These are phyloP conservation scores for Tubosaeta sp. DNA, from an alignment of 768 basidiomycete genomes.

Conservation along the genomic window DNA sequence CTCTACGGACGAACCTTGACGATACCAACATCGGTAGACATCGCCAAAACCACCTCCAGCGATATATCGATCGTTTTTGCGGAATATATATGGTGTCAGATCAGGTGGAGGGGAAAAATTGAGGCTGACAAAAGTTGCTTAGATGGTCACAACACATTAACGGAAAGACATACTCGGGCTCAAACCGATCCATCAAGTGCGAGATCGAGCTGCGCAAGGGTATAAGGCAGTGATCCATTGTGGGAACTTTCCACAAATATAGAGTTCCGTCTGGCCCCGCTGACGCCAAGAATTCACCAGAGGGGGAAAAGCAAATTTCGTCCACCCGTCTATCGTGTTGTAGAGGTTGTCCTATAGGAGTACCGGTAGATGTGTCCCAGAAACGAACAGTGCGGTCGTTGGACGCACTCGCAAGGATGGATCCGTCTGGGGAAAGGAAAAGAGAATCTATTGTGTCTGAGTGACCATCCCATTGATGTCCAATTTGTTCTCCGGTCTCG, in stretches of 20 bases:
- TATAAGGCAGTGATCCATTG: background rate
- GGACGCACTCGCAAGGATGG: constrained; percentile 1
- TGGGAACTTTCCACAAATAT: background rate
- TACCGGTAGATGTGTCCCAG: background rate
- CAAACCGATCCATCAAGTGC: too few relatives aligned
- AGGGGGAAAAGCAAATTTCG: constrained; percentile 5
- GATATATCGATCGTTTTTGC: background rate
- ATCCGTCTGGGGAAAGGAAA: background rate
- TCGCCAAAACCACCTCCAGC: background rate
- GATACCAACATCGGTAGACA: constrained; percentile 9
- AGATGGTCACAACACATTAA: too few relatives aligned
- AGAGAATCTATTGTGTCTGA: background rate
- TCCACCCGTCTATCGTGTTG: background rate
- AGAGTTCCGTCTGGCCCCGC: background rate
- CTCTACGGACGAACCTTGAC: background rate
- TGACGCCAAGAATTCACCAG: constrained; percentile 1
- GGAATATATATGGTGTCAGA: constrained; percentile 5
- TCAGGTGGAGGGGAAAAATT: background rate
- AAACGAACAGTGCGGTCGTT: constrained; percentile 1
- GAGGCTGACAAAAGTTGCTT: background rate
- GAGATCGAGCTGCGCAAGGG: background rate
- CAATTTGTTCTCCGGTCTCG: background rate
- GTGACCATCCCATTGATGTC: constrained; percentile 15
- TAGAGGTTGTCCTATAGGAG: background rate
- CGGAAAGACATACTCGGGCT: too few relatives aligned